These are phyloP conservation scores for Mallotus japonicus DNA, from an alignment of 441 rosid genomes.

Conservation along the genomic window DNA sequence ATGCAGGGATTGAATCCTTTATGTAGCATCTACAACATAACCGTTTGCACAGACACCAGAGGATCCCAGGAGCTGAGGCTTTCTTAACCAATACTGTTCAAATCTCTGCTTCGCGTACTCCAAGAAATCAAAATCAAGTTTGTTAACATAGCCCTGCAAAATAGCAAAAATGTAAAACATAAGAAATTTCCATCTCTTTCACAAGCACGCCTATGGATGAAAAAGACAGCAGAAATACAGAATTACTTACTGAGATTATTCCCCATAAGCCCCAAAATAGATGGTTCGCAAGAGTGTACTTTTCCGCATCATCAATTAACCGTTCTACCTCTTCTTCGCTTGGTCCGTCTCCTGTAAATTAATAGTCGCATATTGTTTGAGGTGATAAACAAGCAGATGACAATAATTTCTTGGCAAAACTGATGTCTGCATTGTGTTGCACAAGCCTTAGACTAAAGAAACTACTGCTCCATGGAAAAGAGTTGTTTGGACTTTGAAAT, in stretches of 20 bases:
- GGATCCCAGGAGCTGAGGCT: constrained; percentile 37
- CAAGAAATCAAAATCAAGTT: constrained; percentile 69
- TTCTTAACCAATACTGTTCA: constrained; percentile 73
- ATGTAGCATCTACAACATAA: neutral
- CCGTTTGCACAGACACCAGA: constrained; percentile 18
- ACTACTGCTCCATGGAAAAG: too few relatives aligned
- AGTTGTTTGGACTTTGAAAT: too few relatives aligned
- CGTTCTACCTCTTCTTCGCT: constrained; percentile 51
- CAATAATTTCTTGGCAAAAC: neutral
- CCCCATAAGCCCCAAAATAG: constrained; percentile 98
- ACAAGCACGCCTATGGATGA: neutral
- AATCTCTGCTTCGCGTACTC: constrained; percentile 95
- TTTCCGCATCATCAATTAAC: constrained; percentile 56
- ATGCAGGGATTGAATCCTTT: too few relatives aligned
- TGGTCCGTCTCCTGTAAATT: constrained; percentile 41
- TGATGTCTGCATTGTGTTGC: neutral
- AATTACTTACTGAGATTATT: constrained; percentile 68
- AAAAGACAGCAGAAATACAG: neutral
- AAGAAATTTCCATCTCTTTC: neutral
- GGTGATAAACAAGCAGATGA: neutral
- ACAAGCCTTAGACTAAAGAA: neutral
- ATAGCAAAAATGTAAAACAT: too few relatives aligned
- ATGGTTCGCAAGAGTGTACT: constrained; percentile 77
- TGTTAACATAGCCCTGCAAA: constrained; percentile 66
- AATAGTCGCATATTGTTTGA: neutral